Evolutionary conservation across 176 grass and related monocot genomes (phyloP).

Genomic region (Calamus simplicifolius): DNA sequence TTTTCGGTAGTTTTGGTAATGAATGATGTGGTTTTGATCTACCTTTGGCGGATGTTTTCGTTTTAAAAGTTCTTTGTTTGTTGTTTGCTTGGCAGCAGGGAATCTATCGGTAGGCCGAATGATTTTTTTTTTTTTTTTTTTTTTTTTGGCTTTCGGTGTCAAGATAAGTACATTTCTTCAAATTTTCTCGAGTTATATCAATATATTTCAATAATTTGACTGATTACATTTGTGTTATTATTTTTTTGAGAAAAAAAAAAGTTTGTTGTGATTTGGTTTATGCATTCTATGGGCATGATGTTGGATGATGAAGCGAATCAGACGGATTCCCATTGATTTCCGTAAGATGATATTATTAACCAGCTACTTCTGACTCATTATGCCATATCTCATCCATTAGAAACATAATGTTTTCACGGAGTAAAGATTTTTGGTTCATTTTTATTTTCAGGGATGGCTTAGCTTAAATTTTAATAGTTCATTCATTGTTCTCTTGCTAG

Average conservation of each 20-base stretch:
- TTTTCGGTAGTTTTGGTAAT: too few species aligned
- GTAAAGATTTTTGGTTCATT: too few species aligned
- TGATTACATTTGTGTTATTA: not conserved
- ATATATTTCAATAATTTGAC: too few species aligned
- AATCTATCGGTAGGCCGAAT: constrained; percentile 10
- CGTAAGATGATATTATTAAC: constrained; percentile 8
- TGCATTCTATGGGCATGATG: not conserved
- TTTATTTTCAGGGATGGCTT: too few species aligned
- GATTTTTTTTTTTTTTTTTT: not conserved
- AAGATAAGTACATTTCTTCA: constrained; percentile 6
- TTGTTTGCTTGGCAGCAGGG: not conserved
- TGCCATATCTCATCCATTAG: not conserved
- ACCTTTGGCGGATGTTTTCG: not conserved
- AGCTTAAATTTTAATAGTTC: too few species aligned
- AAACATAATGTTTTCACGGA: too few species aligned
- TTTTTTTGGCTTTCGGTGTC: constrained; percentile 18
- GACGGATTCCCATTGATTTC: constrained; percentile 22
- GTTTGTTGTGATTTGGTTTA: too few species aligned
- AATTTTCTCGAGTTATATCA: too few species aligned
- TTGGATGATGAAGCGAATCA: constrained; percentile 21
- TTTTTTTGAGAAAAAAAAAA: too few species aligned
- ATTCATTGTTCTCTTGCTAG: too few species aligned
- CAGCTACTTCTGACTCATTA: constrained; percentile 23
- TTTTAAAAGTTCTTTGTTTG: not conserved
- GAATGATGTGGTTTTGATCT: not conserved